Conservation (phyloP, 768 basidiomycete species). For the Lactifluus hygrophoroides region DNA sequence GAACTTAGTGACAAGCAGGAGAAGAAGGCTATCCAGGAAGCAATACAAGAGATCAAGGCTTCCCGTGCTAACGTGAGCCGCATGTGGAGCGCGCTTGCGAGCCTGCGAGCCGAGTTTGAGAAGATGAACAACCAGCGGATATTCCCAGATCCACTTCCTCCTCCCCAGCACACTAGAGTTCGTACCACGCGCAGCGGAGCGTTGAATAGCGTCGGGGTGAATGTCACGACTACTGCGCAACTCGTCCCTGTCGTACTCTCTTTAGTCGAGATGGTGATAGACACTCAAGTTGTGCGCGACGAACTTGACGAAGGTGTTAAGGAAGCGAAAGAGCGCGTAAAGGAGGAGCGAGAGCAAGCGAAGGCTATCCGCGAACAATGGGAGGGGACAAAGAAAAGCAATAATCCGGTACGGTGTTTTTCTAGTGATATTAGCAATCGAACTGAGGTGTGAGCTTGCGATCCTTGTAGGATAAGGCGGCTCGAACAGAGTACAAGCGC, state of each 20-base stretch:
- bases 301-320: conserved; percentile 53
- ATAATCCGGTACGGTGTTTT: conserved; percentile 7
- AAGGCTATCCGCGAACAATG: conserved; percentile 53
- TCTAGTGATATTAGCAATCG: neutral
- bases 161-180: conserved; percentile 34
- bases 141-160: conserved; percentile 55
- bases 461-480: conserved; percentile 35
- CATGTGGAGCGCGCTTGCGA: conserved; percentile 49
- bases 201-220: conserved; percentile 20
- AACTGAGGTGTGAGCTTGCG: neutral
- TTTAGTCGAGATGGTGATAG: conserved; percentile 45
- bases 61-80: conserved; percentile 50
- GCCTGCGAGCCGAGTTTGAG: conserved; percentile 34
- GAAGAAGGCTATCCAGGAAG: conserved; percentile 33
- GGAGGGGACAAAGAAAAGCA: conserved; percentile 32
- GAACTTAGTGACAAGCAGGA: conserved; percentile 26
- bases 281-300: conserved; percentile 41
- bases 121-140: conserved; percentile 22
- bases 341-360: conserved; percentile 43
- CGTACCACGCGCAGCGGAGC: conserved; percentile 40
- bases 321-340: conserved; percentile 45
- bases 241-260: conserved; percentile 57
- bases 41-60: conserved; percentile 44
- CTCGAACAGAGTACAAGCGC: conserved; percentile 41
- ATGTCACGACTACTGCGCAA: conserved; percentile 43